Evolutionary conservation across 768 basidiomycete species (phyloP).

Genomic region (Hypholoma sublateritium): DNA sequence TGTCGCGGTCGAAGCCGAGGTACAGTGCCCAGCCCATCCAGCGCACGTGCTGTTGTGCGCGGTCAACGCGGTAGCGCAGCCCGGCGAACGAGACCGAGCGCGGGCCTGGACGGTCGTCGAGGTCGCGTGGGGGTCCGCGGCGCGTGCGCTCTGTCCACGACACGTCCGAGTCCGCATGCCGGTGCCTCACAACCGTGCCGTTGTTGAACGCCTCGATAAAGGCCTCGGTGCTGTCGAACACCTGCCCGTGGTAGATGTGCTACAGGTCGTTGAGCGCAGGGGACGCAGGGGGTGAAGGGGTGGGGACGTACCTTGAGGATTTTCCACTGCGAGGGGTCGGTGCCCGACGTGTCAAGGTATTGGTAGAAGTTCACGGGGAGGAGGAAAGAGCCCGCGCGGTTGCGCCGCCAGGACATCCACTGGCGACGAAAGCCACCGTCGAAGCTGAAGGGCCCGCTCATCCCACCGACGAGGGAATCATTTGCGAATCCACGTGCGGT

Average conservation of each 20-base stretch:
- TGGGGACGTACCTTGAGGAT: conserved; percentile 39
- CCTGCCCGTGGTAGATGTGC: conserved; percentile 61
- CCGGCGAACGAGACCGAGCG: conserved; percentile 63
- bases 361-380: conserved; percentile 55
- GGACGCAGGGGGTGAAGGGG: neutral
- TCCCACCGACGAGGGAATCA: conserved; percentile 49
- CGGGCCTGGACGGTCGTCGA: conserved; percentile 67
- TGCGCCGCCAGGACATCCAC: conserved; percentile 52
- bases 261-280: conserved; percentile 14
- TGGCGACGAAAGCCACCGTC: conserved; percentile 59
- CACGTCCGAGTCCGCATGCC: conserved; percentile 28
- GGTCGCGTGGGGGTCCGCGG: conserved; percentile 39
- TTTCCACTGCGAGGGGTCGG: conserved; percentile 51
- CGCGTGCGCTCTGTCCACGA: conserved; percentile 50
- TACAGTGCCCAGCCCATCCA: conserved; percentile 72
- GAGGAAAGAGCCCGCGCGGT: conserved; percentile 50
- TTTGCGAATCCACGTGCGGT: conserved; percentile 40
- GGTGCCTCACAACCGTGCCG: conserved; percentile 47
- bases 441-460: conserved; percentile 52
- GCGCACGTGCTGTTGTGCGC: conserved; percentile 49
- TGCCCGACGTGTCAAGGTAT: conserved; percentile 57
- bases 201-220: conserved; percentile 55
- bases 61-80: conserved; percentile 55
- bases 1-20: conserved; percentile 63
- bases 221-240: conserved; percentile 46